phyloP scores from a whole-genome alignment of 495 filamentous ascomycete genomes.

The Penicillium ochrochloron region DNA sequence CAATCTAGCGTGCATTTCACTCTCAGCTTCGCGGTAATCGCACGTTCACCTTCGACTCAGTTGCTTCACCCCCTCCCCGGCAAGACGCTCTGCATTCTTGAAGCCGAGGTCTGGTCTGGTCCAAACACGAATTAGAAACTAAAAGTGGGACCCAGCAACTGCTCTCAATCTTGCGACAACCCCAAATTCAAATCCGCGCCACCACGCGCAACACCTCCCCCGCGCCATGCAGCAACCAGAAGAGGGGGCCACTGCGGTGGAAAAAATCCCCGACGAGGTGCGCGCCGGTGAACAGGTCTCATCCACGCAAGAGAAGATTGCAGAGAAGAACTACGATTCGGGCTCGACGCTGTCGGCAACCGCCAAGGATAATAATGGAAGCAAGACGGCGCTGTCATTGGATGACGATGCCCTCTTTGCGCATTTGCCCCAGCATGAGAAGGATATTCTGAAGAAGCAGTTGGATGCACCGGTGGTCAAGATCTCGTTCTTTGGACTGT shows the following conservation, averaged over 20 bases:
- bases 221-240: conserved; percentile 32
- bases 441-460: conserved; percentile 69
- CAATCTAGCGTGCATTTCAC: background rate
- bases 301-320: conserved; percentile 16
- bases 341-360: conserved; percentile 31
- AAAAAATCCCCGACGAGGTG: conserved; percentile 25
- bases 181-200: background rate
- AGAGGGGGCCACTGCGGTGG: conserved; percentile 25
- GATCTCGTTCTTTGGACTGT: conserved; percentile 69
- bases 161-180: conserved; percentile 10
- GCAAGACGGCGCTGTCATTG: conserved; percentile 19
- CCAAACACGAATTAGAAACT: background rate
- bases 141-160: conserved; percentile 17
- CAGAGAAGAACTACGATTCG: conserved; percentile 28
- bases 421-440: conserved; percentile 58
- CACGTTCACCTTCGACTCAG: background rate
- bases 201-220: background rate
- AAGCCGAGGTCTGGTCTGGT: background rate
- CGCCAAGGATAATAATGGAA: conserved; percentile 33
- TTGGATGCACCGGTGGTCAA: conserved; percentile 69
- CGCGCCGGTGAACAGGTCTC: background rate
- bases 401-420: conserved; percentile 44
- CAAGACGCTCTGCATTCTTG: background rate
- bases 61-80: background rate
- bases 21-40: background rate